Percentiles rank a stretch among this genome's conserved stretches.
phyloP scores from a whole-genome alignment of 129 eudicot species.

The sunflower (Helianthus annuus) region HanXRQr2.0-SUNRISE NC_035444.2:40131097-40131596 shows the following conservation, averaged over 20 bases:
- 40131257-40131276: slow-evolving; percentile 5
- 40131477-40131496: too few relatives aligned
- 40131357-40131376: too few relatives aligned
- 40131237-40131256: slow-evolving; percentile 35
- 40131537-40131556: neutral
- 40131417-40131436: too few relatives aligned
- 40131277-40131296: too few relatives aligned
- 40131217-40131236: slow-evolving; percentile 48
- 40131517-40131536: neutral
- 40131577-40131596: neutral
- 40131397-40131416: too few relatives aligned
- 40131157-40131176: slow-evolving; percentile 48
- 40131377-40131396: too few relatives aligned
- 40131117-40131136: slow-evolving; percentile 30
- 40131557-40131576: neutral
- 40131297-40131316: neutral
- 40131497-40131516: neutral
- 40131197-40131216: slow-evolving; percentile 23
- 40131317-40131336: neutral
- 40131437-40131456: too few relatives aligned
- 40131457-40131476: too few relatives aligned
- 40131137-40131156: slow-evolving; percentile 39
- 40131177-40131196: slow-evolving; percentile 18
- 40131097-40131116: slow-evolving; percentile 44
- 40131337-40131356: too few relatives aligned